phyloP scores from a whole-genome alignment of 2,329 filamentous ascomycete genomes.

The Colletotrichum sp. region DNA sequence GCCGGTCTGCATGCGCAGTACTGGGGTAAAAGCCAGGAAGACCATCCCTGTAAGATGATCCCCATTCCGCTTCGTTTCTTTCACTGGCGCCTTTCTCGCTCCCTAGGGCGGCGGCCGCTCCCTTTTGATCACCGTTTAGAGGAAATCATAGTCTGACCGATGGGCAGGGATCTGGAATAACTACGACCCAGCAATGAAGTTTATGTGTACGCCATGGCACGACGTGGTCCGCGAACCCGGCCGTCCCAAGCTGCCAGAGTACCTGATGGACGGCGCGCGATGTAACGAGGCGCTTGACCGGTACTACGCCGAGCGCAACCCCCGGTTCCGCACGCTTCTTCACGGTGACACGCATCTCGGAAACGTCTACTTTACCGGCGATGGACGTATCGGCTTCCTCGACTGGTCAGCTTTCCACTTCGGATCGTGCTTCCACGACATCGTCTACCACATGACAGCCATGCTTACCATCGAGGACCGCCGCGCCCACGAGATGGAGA shows the following conservation, averaged over 20 bases:
- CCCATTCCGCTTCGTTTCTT: neutral
- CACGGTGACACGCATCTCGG: constrained; percentile 49
- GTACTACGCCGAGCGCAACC: constrained; percentile 40
- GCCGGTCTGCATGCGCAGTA: constrained; percentile 43
- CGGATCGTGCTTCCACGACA: constrained; percentile 46
- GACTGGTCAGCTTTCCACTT: constrained; percentile 48
- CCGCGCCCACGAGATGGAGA: constrained; percentile 41
- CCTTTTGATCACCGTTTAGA: neutral
- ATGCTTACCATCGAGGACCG: constrained; percentile 43
- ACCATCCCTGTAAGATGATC: constrained; percentile 27
- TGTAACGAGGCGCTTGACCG: constrained; percentile 38
- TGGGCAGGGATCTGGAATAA: constrained; percentile 32
- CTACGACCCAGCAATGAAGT: constrained; percentile 40
- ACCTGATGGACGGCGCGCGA: constrained; percentile 39
- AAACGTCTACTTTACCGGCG: constrained; percentile 44
- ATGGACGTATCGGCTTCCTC: constrained; percentile 40
- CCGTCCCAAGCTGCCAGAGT: constrained; percentile 37
- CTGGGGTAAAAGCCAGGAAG: constrained; percentile 34
- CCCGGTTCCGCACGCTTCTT: constrained; percentile 37
- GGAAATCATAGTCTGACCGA: neutral
- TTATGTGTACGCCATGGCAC: constrained; percentile 27
- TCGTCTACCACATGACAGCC: constrained; percentile 44
- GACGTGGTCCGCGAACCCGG: constrained; percentile 30
- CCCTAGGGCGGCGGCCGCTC: neutral
- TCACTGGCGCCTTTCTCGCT: neutral